Evolutionary conservation across 768 basidiomycete genomes (phyloP).

Genomic region (Leucosporidium scottii): DNA sequence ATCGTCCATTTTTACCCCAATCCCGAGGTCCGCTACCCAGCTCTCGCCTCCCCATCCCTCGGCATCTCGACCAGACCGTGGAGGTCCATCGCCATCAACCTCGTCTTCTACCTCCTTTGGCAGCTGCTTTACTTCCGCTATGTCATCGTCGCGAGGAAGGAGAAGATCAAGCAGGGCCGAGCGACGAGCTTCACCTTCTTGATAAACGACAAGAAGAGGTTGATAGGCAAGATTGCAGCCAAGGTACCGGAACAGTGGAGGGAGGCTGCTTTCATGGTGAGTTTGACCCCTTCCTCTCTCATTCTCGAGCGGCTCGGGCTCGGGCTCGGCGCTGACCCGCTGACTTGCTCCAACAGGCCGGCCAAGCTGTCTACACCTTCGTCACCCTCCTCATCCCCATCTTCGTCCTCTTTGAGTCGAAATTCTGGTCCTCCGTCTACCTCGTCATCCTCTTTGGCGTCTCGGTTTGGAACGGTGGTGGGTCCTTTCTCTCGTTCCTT

Average conservation of each 20-base stretch:
- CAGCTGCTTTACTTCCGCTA: conserved; percentile 95
- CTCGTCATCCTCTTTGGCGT: conserved; percentile 72
- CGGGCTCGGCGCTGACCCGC: no score
- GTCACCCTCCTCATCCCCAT: conserved; percentile 81
- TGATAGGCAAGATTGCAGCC: conserved; percentile 27
- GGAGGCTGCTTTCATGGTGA: conserved; percentile 29
- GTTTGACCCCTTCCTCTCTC: not conserved
- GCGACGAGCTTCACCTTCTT: conserved; percentile 75
- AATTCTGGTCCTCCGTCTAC: conserved; percentile 69
- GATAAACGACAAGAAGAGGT: conserved; percentile 36
- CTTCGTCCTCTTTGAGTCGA: conserved; percentile 70
- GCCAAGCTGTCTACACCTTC: conserved; percentile 62
- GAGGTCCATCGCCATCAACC: conserved; percentile 67
- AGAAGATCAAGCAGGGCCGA: conserved; percentile 86
- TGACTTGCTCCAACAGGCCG: conserved; percentile 6
- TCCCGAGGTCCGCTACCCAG: conserved; percentile 69
- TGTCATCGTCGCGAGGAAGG: conserved; percentile 75
- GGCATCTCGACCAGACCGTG: conserved; percentile 57
- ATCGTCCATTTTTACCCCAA: conserved; percentile 89
- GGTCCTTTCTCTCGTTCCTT: not conserved
- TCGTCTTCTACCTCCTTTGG: conserved; percentile 82
- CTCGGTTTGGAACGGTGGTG: conserved; percentile 87
- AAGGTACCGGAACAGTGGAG: conserved; percentile 17
- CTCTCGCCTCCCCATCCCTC: conserved; percentile 60
- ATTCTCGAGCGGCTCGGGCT: not conserved